These are phyloP conservation scores for Syncephalastrum racemosum DNA, from an alignment of 371 early-diverging fungal genomes.

Conservation along the genomic window DNA sequence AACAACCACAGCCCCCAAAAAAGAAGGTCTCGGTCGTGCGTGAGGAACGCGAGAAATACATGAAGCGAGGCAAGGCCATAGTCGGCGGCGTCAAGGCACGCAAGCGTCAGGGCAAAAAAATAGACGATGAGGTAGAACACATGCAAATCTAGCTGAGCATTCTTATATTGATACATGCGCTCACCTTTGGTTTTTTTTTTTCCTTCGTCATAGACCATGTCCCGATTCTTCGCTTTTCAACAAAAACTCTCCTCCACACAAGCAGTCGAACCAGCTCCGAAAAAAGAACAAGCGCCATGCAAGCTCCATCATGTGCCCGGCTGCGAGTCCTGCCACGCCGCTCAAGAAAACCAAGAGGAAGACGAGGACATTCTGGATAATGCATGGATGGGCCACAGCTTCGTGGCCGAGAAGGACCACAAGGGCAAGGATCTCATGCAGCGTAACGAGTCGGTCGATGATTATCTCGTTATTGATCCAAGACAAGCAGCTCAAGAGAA, in stretches of 20 bases:
- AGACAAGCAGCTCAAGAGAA: conserved; percentile 42
- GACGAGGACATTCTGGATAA: conserved; percentile 40
- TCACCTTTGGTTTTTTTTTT: too few relatives aligned
- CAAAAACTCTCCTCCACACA: conserved; percentile 32
- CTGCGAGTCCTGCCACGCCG: conserved; percentile 64
- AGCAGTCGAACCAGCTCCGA: conserved; percentile 4
- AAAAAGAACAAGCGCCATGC: conserved; percentile 44
- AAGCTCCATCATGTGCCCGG: conserved; percentile 61
- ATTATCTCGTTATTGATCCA: conserved; percentile 80
- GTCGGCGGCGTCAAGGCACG: conserved; percentile 28
- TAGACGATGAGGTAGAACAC: conserved; percentile 29
- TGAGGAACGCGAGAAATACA: conserved; percentile 56
- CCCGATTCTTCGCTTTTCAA: conserved; percentile 47
- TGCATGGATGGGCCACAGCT: conserved; percentile 72
- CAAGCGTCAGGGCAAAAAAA: conserved; percentile 23
- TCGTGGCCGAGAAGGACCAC: conserved; percentile 68
- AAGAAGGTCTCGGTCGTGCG: conserved; percentile 55
- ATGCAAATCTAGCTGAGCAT: too few relatives aligned
- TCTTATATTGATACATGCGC: too few relatives aligned
- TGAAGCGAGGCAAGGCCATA: conserved; percentile 31
- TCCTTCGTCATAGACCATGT: conserved; percentile 30
- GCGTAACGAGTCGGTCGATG: conserved; percentile 64
- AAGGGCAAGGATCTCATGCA: conserved; percentile 65
- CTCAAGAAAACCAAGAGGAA: background rate
- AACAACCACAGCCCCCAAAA: conserved; percentile 19